Base-by-base conservation (phyloP, 257 asterid species). In the Solanum medicagineum region DNA sequence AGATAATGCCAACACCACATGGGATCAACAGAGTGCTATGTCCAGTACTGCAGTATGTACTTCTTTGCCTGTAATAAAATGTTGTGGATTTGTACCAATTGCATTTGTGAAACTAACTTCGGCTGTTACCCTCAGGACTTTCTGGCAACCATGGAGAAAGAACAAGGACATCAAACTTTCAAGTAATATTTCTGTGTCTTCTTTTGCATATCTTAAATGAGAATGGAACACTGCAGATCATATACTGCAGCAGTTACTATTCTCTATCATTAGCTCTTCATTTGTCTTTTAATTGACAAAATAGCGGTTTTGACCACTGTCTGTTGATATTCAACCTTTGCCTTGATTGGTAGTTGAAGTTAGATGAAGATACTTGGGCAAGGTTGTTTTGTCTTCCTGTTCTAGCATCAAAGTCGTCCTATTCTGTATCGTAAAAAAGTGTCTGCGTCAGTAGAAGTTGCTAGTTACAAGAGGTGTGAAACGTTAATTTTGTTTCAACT, bases 11-110 rank as follows among this genome's bases (percentile, higher is more conserved):
- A 87, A 85, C 86, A 87, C 90, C 92, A 83, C 93, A 40, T 95
- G 99, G 99, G 94, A 93, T 90, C 94, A 92, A 84, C 98, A 91
- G 81, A 91, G 88, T 85, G 95, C 90, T 81, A 65, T 92, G 94
- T 90, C 94, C 74, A 93, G 85, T 91, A 93, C 98, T 75, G 98
- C 98, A 84, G 98, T 94, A 93, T 81, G 99, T 89, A 84, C 74
- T 84, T 88, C 65, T 83, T 53, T 68, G 47, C 57, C 40, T 45
- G 51, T 51, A 60, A 51, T 69, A 22, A 56, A 62, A 55, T 81
- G 29, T 69, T 56, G 63, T 15, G 55, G 71, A 60, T 65, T 60
- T 90, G 83, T 84, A 20, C 7, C 19, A 71, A 60, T 53, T 71
- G 29, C 32, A 2, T 40, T 36, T 81, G 13, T 24, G 65, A 80